Evolutionary conservation across 352 stramenopile species (phyloP).

Genomic region (Phytopythium chamaehyphon): DNA sequence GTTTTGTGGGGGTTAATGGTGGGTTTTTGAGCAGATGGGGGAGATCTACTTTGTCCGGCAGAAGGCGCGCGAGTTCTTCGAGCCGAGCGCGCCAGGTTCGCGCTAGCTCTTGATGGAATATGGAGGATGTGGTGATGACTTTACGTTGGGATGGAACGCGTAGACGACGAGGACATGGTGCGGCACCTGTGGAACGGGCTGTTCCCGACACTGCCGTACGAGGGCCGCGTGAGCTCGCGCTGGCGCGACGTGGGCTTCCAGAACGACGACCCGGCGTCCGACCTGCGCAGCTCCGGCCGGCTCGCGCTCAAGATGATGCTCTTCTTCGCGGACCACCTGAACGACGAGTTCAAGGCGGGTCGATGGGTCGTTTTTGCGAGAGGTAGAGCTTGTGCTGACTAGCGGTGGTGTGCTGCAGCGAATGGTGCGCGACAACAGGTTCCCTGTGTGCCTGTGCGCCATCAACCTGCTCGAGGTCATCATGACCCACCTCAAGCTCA

Average conservation of each 20-base stretch:
- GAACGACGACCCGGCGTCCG: conserved; percentile 58
- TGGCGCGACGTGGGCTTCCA: conserved; percentile 70
- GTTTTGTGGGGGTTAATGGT: too few species aligned
- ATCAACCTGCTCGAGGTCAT: conserved; percentile 69
- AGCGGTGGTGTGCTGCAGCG: conserved; percentile 21
- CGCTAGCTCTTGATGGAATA: neutral
- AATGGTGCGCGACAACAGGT: conserved; percentile 67
- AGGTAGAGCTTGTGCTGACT: neutral
- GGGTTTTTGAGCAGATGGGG: conserved; percentile 39
- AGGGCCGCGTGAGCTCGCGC: conserved; percentile 54
- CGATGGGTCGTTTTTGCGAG: neutral
- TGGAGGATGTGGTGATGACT: neutral
- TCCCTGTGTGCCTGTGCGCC: conserved; percentile 56
- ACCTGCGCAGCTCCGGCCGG: conserved; percentile 54
- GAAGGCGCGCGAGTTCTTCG: conserved; percentile 54
- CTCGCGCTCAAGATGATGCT: conserved; percentile 62
- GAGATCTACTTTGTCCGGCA: conserved; percentile 59
- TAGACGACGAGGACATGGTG: conserved; percentile 62
- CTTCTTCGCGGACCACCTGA: conserved; percentile 61
- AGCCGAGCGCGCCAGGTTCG: conserved; percentile 33
- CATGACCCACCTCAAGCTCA: conserved; percentile 63
- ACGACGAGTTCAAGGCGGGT: conserved; percentile 63
- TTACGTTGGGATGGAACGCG: neutral
- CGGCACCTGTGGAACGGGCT: conserved; percentile 60
- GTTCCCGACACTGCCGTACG: conserved; percentile 60